Base-by-base conservation (phyloP, 2,329 filamentous ascomycete species). In the Lomentospora prolificans region DNA sequence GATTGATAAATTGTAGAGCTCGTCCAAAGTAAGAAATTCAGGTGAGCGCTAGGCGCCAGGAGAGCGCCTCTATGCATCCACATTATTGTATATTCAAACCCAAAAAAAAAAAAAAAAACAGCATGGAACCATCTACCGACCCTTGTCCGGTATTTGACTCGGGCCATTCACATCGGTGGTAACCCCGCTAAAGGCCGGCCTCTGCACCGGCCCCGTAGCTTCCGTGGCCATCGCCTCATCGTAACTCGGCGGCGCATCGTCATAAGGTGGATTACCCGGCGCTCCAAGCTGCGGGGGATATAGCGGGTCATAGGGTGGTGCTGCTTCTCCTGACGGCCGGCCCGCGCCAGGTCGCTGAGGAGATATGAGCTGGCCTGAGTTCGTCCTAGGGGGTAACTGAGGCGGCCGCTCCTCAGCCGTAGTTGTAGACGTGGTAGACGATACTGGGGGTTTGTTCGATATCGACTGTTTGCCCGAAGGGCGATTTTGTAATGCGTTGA, bases 201-300 rank as follows among this genome's bases (percentile, higher is more conserved):
- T 76, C 25, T 85, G 66, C 41, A 69, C 65, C 59, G 64, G 60
- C 73, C 58, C 87, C 65, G 89, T 81, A 56, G 90, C 81, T 57
- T 85, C 81, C 60, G 89, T 85, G 5, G 90, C 90, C 71, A 96
- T 85, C 10, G 90, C 90, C 69, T 96, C 91, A 70, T 96, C 90
- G 65, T 97, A 97, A 64, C 89, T 96, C 6, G 91, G 91, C 17
- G 92, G 91, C n/a, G 90, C 89, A 56, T 94, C 90, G 30, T 89
- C 85, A 60, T 80, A 75, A 0, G 67, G 65, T 17, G 73, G 69
- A 1, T 67, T 75, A 2, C 69, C 72, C 9, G 66, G 63, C 7
- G 70, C 67, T 33, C 77, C 75, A 19, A 84, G 69, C 63, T 83
- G 81, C 3, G 81, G 80, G 14, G 81, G 81, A 58, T 83, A 84